Conservation (phyloP, 306 rosid species). For the Cucurbita maxima region DNA sequence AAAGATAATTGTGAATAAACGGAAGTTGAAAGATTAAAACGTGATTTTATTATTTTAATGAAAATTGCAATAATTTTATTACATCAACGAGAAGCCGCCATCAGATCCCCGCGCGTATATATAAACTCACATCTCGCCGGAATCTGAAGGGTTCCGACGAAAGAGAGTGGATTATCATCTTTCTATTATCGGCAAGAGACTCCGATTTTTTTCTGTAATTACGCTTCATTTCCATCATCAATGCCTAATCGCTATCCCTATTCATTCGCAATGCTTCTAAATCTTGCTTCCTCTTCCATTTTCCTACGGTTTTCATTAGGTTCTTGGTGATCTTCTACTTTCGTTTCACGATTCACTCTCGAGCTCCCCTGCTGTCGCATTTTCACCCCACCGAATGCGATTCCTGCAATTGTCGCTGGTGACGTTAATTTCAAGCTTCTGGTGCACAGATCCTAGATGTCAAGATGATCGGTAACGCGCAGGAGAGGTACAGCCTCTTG, state of each 20-base stretch:
- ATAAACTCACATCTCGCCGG: not conserved
- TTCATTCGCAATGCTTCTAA: not conserved
- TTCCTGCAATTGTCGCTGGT: slow-evolving; percentile 45
- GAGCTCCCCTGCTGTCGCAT: slow-evolving; percentile 6
- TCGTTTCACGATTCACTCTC: not conserved
- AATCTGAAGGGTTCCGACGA: not conserved
- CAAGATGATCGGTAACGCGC: slow-evolving; percentile 26
- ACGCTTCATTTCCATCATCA: not conserved
- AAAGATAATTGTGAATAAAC: no score
- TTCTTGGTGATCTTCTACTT: not conserved
- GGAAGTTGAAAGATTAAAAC: not conserved
- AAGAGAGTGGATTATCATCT: not conserved
- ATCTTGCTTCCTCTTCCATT: not conserved
- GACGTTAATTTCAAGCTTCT: slow-evolving; percentile 70
- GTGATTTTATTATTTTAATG: no score
- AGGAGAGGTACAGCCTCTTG: slow-evolving; percentile 61
- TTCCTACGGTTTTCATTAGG: not conserved
- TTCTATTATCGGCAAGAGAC: not conserved
- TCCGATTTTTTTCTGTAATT: not conserved
- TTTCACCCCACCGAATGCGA: slow-evolving; percentile 48
- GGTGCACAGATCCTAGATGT: slow-evolving; percentile 74
- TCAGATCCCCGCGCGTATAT: not conserved
- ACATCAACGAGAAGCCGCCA: not conserved
- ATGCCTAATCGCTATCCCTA: not conserved
- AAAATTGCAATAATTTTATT: not conserved